Evolutionary conservation across 768 basidiomycete species (phyloP), one percentile per base, ranked within the genome.

Genomic region (Piloderma croceum): DNA sequence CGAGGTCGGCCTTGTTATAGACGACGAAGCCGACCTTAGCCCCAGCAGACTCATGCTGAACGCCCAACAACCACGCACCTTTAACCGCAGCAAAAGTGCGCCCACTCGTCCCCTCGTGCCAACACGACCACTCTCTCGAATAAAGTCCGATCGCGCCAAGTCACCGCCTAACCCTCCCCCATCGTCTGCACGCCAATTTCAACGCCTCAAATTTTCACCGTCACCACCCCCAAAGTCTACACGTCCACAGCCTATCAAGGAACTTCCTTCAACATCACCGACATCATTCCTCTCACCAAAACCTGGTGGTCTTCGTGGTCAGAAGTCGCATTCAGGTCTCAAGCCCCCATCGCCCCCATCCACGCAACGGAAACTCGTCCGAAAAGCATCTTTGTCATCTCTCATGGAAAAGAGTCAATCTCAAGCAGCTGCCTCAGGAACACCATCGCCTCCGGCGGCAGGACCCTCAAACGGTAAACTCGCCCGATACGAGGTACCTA

Each of bases 311-410:
- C 74, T 90, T 45, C 81, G 87, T 18, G 81, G 80, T 15, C 87
- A 90, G 66, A 90, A 90, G 54, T 89, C 87, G 3, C 84, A 87
- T 55, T 79, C 83, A 5, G 85, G 81, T 25, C 73, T 90, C 39
- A 89, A 90, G 55, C 79, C 81, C 2, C 79, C 81, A 20, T 78
- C 77, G 5, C 83, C 85, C 22, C 77, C 84, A n/a, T 57, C 75
- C 18, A 71, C 73, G 20, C 66, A 74, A 36, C 76, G 81, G 23
- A 76, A 72, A 49, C 70, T 88, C 40, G 67, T 76, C 17, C 77
- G 87, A 51, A 88, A 90, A 61, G 85, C 85, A 7, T 90, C 87
- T 1, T 53, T 90, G 41, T 86, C 86, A 18, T 83, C 81, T 29
- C 65, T 90, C 13, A 71, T 82, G 60, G 86, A 85, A 61, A 59